A percentile compares a stretch with the other conserved stretches of the same genome.
Evolutionary conservation across 169 alveolate genomes (phyloP).

Genomic region (Perkinsus marinus): DNA sequence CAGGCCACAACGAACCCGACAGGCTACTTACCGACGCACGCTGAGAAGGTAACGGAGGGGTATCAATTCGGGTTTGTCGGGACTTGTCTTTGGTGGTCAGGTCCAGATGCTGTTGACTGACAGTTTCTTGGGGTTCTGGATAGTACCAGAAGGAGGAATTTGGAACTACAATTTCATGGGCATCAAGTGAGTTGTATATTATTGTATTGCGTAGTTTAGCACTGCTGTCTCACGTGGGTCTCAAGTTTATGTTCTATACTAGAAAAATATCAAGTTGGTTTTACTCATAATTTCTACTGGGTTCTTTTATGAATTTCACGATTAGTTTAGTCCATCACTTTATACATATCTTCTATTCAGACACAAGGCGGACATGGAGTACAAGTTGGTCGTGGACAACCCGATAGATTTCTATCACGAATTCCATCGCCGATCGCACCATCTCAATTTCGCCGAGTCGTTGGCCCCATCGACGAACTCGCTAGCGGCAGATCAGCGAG

Average conservation of each 20-base stretch:
- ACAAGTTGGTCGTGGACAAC: constrained; percentile 71
- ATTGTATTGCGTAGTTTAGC: too few relatives aligned
- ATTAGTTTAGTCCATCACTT: not conserved
- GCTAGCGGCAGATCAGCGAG: not conserved
- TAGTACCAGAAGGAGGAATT: constrained; percentile 94
- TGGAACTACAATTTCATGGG: constrained; percentile 99
- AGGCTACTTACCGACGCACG: constrained; percentile 31
- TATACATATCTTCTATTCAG: constrained; percentile 25
- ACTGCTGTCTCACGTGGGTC: too few relatives aligned
- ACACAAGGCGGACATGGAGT: constrained; percentile 76
- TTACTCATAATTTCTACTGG: too few relatives aligned
- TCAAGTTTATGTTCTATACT: too few relatives aligned
- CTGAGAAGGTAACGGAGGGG: constrained; percentile 24
- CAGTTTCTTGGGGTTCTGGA: constrained; percentile 90
- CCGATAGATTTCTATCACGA: constrained; percentile 95
- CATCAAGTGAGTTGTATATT: constrained; percentile 30
- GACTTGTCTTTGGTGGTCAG: constrained; percentile 56
- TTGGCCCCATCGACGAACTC: not conserved
- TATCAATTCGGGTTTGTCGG: not conserved
- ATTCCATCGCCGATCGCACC: constrained; percentile 85
- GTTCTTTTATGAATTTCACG: not conserved
- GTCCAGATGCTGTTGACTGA: constrained; percentile 90
- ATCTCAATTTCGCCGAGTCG: constrained; percentile 56
- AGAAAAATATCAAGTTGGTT: too few relatives aligned
- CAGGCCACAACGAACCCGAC: constrained; percentile 27